Evolutionary conservation across 306 rosid species (phyloP).

Genomic region (Clitoria ternatea): DNA sequence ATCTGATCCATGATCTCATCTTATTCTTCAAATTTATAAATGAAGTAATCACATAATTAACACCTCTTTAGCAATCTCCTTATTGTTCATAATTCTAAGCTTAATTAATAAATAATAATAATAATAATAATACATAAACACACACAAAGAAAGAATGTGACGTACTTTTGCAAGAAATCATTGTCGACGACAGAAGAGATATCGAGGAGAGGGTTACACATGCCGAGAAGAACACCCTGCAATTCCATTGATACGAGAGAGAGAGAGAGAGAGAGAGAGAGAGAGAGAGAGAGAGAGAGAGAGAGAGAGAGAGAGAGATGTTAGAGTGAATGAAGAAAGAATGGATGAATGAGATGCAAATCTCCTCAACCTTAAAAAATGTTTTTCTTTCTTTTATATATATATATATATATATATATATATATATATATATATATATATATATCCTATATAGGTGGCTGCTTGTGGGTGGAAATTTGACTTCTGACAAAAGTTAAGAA

Average conservation of each 20-base stretch:
- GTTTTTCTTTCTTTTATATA: neutral
- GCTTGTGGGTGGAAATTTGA: too few relatives aligned
- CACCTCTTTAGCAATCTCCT: neutral
- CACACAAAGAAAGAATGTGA: neutral
- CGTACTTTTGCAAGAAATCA: conserved; percentile 56
- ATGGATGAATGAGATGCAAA: conserved; percentile 21
- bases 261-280: neutral
- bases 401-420: too few relatives aligned
- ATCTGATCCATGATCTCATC: neutral
- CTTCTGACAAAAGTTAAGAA: too few relatives aligned
- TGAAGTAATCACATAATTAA: neutral
- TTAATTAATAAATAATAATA: neutral
- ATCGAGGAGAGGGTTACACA: conserved; percentile 95
- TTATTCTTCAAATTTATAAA: neutral
- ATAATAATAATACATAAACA: neutral
- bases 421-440: too few relatives aligned
- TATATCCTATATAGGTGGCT: too few relatives aligned
- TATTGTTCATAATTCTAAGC: neutral
- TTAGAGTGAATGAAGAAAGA: neutral
- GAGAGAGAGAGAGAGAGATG: neutral
- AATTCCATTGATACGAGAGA: conserved; percentile 44
- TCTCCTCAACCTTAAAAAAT: neutral
- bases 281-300: neutral
- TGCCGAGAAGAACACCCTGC: conserved; percentile 73
- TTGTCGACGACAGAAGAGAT: conserved; percentile 77